Base-by-base conservation (phyloP, 2,329 filamentous ascomycete species). In the Arachnomyces sp. region DNA sequence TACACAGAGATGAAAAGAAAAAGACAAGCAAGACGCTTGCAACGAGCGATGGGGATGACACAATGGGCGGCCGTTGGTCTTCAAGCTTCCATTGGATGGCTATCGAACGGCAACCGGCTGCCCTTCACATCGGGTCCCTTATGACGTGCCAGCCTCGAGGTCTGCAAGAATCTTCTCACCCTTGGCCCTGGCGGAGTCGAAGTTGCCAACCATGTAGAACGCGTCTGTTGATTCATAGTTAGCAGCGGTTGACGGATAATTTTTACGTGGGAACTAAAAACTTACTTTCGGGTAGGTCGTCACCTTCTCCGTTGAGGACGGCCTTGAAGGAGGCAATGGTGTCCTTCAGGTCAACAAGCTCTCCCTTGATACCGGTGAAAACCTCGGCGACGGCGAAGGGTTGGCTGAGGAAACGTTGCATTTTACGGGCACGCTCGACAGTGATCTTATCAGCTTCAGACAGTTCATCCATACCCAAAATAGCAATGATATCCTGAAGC, bases 91-190 rank as follows among this genome's bases (percentile, higher is more conserved):
- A 5, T 25, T 5, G 5, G 5, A 25, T 25, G 9, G 21, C 21
- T 9, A 9, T 25, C 21, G 21, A 25, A 25, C 21, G 21, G 21
- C 9, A 25, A 5, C 21, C 21, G 21, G 21, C 21, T 25, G 21
- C 21, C 21, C 9, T 25, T 25, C 21, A 25, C 5, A 9, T 25
- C 21, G 21, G 9, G 21, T 9, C 9, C 21, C 21, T 25, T 25
- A 25, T 25, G 21, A 25, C 21, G 5, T 5, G 21, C 21, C 9
- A 25, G 21, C 21, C 68, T 92, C 86, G 60, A 96, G 78, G 61
- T 96, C 92, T 59, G 92, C 89, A 67, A 98, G 75, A 78, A 98
- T 96, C 88, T 96, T 95, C 82, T 95, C 89, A 76, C 90, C 92
- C 87, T 98, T 98, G 63, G 77, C 81, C 67, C 85, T 85, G 56